Evolutionary conservation across 306 rosid genomes (phyloP).

Genomic region (Medicago ruthenica): DNA sequence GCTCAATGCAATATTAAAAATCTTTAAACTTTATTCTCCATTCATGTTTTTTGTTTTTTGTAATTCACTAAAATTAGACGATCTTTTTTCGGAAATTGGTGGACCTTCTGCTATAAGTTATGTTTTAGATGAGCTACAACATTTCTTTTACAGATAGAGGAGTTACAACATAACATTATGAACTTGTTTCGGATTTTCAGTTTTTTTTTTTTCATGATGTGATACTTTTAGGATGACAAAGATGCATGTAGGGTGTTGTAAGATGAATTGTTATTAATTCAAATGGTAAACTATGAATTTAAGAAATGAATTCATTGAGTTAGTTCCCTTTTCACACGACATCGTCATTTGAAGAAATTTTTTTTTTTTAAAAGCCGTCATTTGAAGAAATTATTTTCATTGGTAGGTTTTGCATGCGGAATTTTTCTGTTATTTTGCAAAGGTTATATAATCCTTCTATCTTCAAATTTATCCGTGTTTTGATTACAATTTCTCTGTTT

Average conservation of each 20-base stretch:
- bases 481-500: background rate
- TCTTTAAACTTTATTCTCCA: no score
- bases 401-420: slow-evolving; percentile 11
- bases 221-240: background rate
- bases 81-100: no score
- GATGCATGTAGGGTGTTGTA: slow-evolving; percentile 2
- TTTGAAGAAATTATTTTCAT: background rate
- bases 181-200: no score
- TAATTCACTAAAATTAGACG: no score
- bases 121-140: background rate
- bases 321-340: background rate
- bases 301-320: background rate
- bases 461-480: background rate
- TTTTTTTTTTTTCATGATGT: background rate
- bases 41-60: no score
- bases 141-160: background rate
- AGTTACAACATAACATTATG: no score
- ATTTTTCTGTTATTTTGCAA: background rate
- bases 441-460: background rate
- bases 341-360: background rate
- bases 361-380: no score
- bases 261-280: background rate
- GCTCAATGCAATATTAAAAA: no score
- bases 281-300: background rate
- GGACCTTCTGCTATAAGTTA: slow-evolving; percentile 18